Evolutionary conservation across 2,329 filamentous ascomycete genomes (phyloP), one percentile per base, ranked within the genome.

Genomic region (Verticillium isaacii): DNA sequence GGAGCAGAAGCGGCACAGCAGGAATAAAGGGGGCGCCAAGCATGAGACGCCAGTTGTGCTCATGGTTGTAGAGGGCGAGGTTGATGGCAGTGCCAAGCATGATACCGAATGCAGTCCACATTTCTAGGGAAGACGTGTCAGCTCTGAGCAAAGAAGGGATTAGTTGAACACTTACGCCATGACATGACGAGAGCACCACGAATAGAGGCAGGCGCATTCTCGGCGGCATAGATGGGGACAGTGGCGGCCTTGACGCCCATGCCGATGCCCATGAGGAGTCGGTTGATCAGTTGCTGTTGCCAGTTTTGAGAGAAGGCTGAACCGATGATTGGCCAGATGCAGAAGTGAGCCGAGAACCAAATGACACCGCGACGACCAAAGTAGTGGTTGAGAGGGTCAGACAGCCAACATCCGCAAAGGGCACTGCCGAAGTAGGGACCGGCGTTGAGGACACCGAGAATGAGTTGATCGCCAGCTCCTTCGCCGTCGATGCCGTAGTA

Each of bases 171-270:
- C 66, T 34, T 58, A 71, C 67, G 82, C 90, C 91, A 94, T 64
- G 87, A 89, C 90, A 94, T 94, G 64, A 93, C 90, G 2, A 95
- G 78, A 17, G 88, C 90, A 66, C 90, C 89, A 68, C 89, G 83
- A 59, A 92, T 87, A 4, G 79, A 73, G 2, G 89, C 86, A 0
- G 90, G 89, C 0, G 87, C 82, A 58, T 86, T 90, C 71, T 93
- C 90, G 1, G 90, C 90, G 0, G 89, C 87, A 67, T 91, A 93
- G 34, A 93, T 86, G 0, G 91, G 90, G 0, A 89, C 85, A 0
- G 81, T 86, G 0, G 83, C 83, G 6, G 85, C 83, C 69, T 90
- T 90, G 15, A 85, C 80, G 12, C 88, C 88, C 70, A 90, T 89
- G 1, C 86, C 88, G 36, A 92, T 83, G 0, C 90, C 90, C 68